Evolutionary conservation across 257 asterid species (phyloP), one percentile per base, ranked within the genome.

Genomic region (Striga asiatica): DNA sequence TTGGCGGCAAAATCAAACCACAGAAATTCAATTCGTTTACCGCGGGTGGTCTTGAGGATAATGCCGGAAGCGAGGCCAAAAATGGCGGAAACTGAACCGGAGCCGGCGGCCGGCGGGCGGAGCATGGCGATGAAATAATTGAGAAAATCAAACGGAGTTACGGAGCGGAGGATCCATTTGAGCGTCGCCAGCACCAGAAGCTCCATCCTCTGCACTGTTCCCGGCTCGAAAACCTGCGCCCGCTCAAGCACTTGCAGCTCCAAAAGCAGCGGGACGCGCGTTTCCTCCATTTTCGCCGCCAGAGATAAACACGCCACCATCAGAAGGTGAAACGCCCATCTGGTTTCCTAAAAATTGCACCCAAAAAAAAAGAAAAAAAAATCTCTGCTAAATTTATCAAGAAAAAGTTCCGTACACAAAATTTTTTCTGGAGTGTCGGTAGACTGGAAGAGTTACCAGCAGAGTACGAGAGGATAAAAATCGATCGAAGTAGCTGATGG

Each of bases 261-360:
- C 43, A 76, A 5, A 17, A 78, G 74, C 54, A 42, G 48, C 0
- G 89, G 89, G 19, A 58, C 76, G 48, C 51, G 2, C 16, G 38
- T 13, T 53, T 78, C 91, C 66, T 78, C 83, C 81, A 81, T 69
- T 54, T 78, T 81, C 54, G 91, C 74, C 24, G 91, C 86, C 22
- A 78, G 58, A 0, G 84, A 71, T 8, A 81, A 47, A 43, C 91
- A 81, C 34, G 86, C 74, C 52, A 71, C 60, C 3, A 78, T 60
- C 32, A 78, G 56, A 14, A 81, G 78, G 68, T 66, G 81, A 54
- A 75, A 76, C 6, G 79, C 56, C 89, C 89, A 78, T 31, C 78
- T 67, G 4, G 68, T 50, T 50, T 56, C 74, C 41, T 43, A 9
- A 39, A 6, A 59, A 19, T 1, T 6, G 43, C 0, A 18, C 7